These are phyloP conservation scores for Cyberlindnera meyerae DNA, from an alignment of 805 yeast species.

Conservation along the genomic window DNA sequence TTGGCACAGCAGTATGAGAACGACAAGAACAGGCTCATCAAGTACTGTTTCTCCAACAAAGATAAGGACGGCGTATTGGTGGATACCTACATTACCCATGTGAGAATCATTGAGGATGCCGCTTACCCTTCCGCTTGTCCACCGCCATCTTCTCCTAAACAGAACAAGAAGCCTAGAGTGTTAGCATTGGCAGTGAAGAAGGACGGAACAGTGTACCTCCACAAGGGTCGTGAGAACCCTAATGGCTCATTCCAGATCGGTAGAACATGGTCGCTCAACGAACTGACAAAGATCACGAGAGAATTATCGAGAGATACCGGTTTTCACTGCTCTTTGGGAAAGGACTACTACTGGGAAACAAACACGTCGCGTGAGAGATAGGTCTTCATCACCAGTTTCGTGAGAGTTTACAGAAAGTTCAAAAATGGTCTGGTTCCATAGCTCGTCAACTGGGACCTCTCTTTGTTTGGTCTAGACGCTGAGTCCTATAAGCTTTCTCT, in stretches of 20 bases:
- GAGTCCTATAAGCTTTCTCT: conserved; percentile 28
- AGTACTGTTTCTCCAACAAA: conserved; percentile 43
- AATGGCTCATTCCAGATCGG: conserved; percentile 83
- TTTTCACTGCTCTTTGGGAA: conserved; percentile 56
- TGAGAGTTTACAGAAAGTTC: conserved; percentile 50
- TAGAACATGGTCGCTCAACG: conserved; percentile 84
- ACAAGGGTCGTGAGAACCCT: conserved; percentile 78
- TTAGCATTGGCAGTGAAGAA: conserved; percentile 53
- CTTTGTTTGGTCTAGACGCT: conserved; percentile 35
- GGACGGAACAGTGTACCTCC: conserved; percentile 65
- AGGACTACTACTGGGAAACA: conserved; percentile 82
- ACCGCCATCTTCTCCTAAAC: conserved; percentile 43
- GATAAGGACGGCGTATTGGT: conserved; percentile 39
- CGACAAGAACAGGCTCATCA: conserved; percentile 45
- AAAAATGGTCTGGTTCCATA: conserved; percentile 53
- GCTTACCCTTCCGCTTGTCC: conserved; percentile 67
- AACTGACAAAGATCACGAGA: conserved; percentile 51
- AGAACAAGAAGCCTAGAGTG: conserved; percentile 56
- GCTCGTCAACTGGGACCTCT: conserved; percentile 46
- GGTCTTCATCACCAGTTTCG: conserved; percentile 49
- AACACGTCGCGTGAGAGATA: conserved; percentile 51
- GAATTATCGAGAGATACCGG: conserved; percentile 53
- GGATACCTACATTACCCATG: conserved; percentile 71
- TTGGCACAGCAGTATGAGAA: conserved; percentile 55
- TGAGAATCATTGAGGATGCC: conserved; percentile 68